Percentiles rank a stretch among this genome's conserved stretches.
phyloP scores from a whole-genome alignment of 2,329 filamentous ascomycete genomes.

The Scleromitrula shiraiana region DNA sequence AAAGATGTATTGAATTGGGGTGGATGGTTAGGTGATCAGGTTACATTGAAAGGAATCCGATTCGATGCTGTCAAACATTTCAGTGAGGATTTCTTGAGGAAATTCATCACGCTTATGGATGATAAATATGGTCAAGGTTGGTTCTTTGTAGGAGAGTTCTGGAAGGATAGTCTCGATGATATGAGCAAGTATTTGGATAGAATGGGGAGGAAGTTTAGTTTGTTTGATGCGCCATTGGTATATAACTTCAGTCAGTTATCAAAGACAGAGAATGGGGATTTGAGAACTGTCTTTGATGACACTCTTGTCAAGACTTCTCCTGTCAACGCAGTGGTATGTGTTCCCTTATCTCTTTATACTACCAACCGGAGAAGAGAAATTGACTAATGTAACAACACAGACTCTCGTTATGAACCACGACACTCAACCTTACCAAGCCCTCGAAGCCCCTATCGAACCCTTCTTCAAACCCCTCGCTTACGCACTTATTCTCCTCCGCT shows the following conservation, averaged over 20 bases:
- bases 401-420: conserved; percentile 69
- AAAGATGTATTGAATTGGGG: conserved; percentile 60
- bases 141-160: conserved; percentile 64
- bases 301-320: conserved; percentile 49
- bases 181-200: conserved; percentile 49
- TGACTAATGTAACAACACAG: conserved; percentile 21
- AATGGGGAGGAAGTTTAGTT: conserved; percentile 49
- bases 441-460: conserved; percentile 52
- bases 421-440: conserved; percentile 55
- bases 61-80: conserved; percentile 70
- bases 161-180: conserved; percentile 48
- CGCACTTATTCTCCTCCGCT: conserved; percentile 59
- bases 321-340: conserved; percentile 47
- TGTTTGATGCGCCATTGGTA: conserved; percentile 63
- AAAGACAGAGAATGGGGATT: conserved; percentile 46
- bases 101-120: conserved; percentile 54
- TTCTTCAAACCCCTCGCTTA: conserved; percentile 69
- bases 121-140: conserved; percentile 42
- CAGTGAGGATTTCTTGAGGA: conserved; percentile 54
- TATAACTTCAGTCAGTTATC: conserved; percentile 58
- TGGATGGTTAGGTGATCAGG: conserved; percentile 53
- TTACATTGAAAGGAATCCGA: conserved; percentile 57
- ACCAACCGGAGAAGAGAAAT: not conserved
- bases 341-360: too few species aligned
- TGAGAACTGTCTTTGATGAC: conserved; percentile 54